Percentiles rank a stretch among this genome's conserved stretches.
phyloP scores from a whole-genome alignment of 371 early-diverging fungal species.

The Mortierella sp. region DNA sequence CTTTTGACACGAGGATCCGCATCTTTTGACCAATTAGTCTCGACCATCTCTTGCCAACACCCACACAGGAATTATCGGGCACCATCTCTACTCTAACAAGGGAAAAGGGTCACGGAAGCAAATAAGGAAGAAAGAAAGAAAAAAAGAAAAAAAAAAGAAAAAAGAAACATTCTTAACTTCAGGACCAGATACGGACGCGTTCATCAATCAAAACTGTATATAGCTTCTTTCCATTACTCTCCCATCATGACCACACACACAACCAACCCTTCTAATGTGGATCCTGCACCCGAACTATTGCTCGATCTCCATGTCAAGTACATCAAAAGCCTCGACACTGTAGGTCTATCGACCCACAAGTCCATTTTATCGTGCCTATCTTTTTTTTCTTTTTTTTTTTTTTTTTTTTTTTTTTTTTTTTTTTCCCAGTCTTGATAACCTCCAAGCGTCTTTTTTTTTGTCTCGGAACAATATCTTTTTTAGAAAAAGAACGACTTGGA shows the following conservation, averaged over 20 bases:
- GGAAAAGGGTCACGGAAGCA: too few relatives aligned
- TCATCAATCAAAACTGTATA: neutral
- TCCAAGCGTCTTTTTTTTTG: neutral
- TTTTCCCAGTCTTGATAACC: too few relatives aligned
- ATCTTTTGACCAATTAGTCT: too few relatives aligned
- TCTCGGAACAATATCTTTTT: neutral
- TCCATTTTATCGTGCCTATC: neutral
- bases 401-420: neutral
- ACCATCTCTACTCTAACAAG: too few relatives aligned
- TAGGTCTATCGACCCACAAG: constrained; percentile 15
- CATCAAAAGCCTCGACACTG: constrained; percentile 80
- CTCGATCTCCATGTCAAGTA: constrained; percentile 82
- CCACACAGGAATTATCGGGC: too few relatives aligned
- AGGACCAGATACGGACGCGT: too few relatives aligned
- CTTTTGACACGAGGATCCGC: neutral
- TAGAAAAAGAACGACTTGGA: constrained; percentile 87
- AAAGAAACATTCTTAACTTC: too few relatives aligned
- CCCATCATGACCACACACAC: constrained; percentile 5
- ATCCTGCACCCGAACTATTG: constrained; percentile 51
- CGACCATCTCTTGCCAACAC: too few relatives aligned
- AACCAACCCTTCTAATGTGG: constrained; percentile 6
- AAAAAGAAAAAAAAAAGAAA: constrained; percentile 3
- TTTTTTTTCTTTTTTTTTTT: neutral
- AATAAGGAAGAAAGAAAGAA: neutral
- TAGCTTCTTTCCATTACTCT: neutral